Evolutionary conservation across 176 grass and related monocot species (phyloP), one percentile per base, ranked within the genome.

Genomic region (Carex cristatella): DNA sequence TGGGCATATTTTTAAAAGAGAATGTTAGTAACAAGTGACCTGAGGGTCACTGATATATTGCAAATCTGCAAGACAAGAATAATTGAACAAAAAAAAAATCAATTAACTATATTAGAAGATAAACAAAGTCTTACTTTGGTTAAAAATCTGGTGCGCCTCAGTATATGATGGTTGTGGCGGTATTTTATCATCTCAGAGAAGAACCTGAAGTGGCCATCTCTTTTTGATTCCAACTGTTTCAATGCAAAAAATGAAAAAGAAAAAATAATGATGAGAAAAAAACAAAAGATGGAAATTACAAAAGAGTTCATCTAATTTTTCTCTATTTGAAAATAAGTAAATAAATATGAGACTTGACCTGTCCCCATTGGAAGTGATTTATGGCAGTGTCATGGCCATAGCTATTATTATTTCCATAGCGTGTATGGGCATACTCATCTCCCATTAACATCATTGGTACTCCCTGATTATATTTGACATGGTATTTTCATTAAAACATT

Each of bases 391-490:
- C 96, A 91, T 99, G 96, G n/a, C 96, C 96, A 84, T 99, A 99
- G 28, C 93, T 95, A 86, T 99, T 99, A 87, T 99, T 99, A 82
- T 99, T 99, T 88, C 96, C 96, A 89, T 91, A 91, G 74, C 90
- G 96, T 69, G 96, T 95, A 80, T 95, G 96, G 44, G 85, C 96
- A 89, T 95, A 99, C 70, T 95, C 96, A n/a, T 99, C 96, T 37
- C 96, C 96, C 96, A 99, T 99, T 74, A 99, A 83, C 91, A 99
- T 95, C 96, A 99, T 99, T 30, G 96, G 96, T 63, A 86, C 93
- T 58, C 93, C 96, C 96, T 99, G 53, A 57, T 80, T 63, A 85
- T 64, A 88, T 4, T 81, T 28, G n/a, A 65, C 32, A 66, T 10
- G 1, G 60, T 57, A 85, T 30, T 65, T 49, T 48, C 54, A 79